Base-by-base conservation (phyloP, 768 basidiomycete genomes). In the Mycena alexandri region DNA sequence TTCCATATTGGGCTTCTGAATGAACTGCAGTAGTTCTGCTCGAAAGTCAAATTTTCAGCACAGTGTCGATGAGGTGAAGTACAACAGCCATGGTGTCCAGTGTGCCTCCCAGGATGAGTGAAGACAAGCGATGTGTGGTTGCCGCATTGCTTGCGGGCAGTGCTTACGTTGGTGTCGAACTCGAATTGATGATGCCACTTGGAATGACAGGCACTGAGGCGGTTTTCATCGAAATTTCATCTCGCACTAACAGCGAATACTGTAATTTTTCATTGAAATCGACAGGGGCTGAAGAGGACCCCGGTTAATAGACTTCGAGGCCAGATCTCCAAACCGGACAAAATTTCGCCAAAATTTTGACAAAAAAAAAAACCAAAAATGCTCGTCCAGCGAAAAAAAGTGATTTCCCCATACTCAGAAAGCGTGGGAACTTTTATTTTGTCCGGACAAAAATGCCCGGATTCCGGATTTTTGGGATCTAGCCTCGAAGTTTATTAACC, bases 1-100 rank as follows among this genome's bases (percentile, higher is more conserved):
- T 53, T 53, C 29, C 19, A 36, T 53, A 53, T 53, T 29, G 48
- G 48, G 52, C 52, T 53, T 19, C 52, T 21, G 52, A 53, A 53
- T 53, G 34, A 16, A 38, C 34, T 53, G 47, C 43, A 44, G 47
- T 25, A 48, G 47, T 48, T 6, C 47, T 13, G 47, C 24, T 48
- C 47, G 24, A 48, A 48, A 48, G 22, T 48, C 47, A 19, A 25
- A 6, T 48, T 25, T 48, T 24, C 22, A 13, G n/a, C n/a, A n/a
- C n/a, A n/a, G n/a, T n/a, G n/a, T n/a, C n/a, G n/a, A n/a, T n/a
- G n/a, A n/a, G n/a, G n/a, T n/a, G n/a, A n/a, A n/a, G n/a, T n/a
- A n/a, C 38, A 34, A 29, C 17, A 53, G 52, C 52, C 48, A 51
- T 51, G 10, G 52, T 53, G 52, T 13, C 34, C 34, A 53, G 52